These are phyloP conservation scores for Populus tomentosa DNA, from an alignment of 441 rosid genomes.

Conservation along the genomic window DNA sequence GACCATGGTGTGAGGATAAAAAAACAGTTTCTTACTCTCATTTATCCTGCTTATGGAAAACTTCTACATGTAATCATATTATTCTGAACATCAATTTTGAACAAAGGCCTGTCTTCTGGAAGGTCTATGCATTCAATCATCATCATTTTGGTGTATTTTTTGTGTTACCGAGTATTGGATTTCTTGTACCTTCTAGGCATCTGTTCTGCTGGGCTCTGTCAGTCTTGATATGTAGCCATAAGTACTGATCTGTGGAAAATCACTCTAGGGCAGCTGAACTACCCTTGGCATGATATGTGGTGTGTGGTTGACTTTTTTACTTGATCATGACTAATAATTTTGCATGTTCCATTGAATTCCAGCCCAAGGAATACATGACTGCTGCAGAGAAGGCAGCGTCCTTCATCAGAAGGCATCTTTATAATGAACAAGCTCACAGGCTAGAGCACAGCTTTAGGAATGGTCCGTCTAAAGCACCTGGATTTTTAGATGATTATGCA, in stretches of 20 bases:
- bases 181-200: background rate
- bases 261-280: background rate
- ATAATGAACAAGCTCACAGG: slow-evolving; percentile 54
- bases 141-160: too few species aligned
- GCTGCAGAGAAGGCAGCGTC: slow-evolving; percentile 85
- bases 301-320: background rate
- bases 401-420: slow-evolving; percentile 68
- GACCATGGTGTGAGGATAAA: background rate
- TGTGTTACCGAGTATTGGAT: background rate
- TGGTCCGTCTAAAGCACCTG: slow-evolving; percentile 93
- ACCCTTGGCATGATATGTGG: background rate
- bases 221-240: background rate
- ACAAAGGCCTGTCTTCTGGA: background rate
- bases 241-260: background rate
- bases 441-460: slow-evolving; percentile 77
- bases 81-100: background rate
- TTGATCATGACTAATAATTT: background rate
- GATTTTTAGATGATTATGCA: slow-evolving; percentile 93
- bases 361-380: slow-evolving; percentile 79
- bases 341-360: slow-evolving; percentile 20
- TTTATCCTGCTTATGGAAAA: background rate
- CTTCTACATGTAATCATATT: background rate
- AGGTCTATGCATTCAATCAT: background rate
- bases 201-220: background rate
- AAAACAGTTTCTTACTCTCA: background rate